A percentile compares a stretch with the other conserved stretches of the same genome.
Evolutionary conservation across 345 rosid genomes (phyloP).

Genomic region (Populus davidiana): DNA sequence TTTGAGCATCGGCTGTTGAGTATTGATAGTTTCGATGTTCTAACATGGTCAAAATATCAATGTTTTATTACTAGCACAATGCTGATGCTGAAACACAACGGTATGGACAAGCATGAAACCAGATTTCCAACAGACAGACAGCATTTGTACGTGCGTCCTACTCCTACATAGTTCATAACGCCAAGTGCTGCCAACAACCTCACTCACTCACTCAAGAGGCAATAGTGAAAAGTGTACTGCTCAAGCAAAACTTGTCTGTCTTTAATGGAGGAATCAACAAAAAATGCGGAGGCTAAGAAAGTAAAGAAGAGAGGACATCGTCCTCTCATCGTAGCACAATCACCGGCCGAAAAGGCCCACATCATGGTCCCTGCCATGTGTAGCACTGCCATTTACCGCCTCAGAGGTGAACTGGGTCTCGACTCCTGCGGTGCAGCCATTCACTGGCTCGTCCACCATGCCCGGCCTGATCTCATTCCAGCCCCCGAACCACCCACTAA

Average conservation of each 20-base stretch:
- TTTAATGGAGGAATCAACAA: not conserved
- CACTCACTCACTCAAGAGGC: not conserved
- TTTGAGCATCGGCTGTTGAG: too few relatives aligned
- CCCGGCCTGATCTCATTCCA: conserved; percentile 19
- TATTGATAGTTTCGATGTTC: too few relatives aligned
- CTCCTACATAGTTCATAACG: not conserved
- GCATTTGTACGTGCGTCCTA: not conserved
- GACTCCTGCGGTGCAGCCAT: not conserved
- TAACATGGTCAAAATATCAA: too few relatives aligned
- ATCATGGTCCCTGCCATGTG: not conserved
- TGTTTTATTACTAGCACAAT: too few relatives aligned
- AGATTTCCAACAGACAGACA: not conserved
- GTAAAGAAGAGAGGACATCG: not conserved
- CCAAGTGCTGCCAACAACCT: too few relatives aligned
- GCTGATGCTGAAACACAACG: too few relatives aligned
- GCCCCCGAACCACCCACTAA: not conserved
- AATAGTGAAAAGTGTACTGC: not conserved
- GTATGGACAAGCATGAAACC: not conserved
- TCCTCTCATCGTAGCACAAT: not conserved
- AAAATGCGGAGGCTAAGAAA: not conserved
- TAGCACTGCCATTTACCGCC: conserved; percentile 5
- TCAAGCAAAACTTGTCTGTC: not conserved
- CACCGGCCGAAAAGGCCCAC: not conserved
- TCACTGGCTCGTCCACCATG: conserved; percentile 19
- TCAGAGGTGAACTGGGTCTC: conserved; percentile 16